These are phyloP conservation scores for Leccinum variabile DNA, from an alignment of 1,284 basidiomycete species.

Conservation along the genomic window DNA sequence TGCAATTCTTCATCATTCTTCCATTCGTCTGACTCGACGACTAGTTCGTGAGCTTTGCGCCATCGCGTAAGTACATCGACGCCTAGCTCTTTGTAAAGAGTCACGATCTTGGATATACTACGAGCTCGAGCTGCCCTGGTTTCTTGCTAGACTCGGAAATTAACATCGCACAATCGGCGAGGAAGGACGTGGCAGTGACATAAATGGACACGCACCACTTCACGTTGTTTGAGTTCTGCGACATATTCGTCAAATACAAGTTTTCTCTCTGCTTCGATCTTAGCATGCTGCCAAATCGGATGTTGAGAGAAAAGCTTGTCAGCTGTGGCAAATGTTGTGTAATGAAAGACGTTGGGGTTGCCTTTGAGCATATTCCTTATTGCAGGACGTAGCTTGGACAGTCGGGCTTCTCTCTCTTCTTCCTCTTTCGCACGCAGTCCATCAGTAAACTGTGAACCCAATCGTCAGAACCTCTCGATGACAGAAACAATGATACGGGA, in stretches of 20 bases:
- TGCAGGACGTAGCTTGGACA: slow-evolving; percentile 81
- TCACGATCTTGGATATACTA: slow-evolving; percentile 76
- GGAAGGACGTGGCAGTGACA: slow-evolving; percentile 1
- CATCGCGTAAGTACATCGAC: slow-evolving; percentile 89
- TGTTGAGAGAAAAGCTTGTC: slow-evolving; percentile 81
- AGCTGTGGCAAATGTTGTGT: slow-evolving; percentile 85
- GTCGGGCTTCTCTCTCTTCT: slow-evolving; percentile 77
- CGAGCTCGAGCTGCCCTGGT: slow-evolving; percentile 70
- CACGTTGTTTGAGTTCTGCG: slow-evolving; percentile 76
- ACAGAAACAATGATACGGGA: background rate
- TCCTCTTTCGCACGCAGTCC: slow-evolving; percentile 64
- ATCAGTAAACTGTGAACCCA: slow-evolving; percentile 62
- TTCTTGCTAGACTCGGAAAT: slow-evolving; percentile 57
- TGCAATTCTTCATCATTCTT: slow-evolving; percentile 71
- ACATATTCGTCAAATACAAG: slow-evolving; percentile 91
- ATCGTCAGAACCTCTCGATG: slow-evolving; percentile 11
- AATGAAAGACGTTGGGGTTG: slow-evolving; percentile 83
- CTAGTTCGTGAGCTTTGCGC: slow-evolving; percentile 76
- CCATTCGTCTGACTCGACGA: slow-evolving; percentile 80
- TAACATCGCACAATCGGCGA: slow-evolving; percentile 9
- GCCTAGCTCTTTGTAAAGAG: slow-evolving; percentile 78
- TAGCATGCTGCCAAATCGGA: slow-evolving; percentile 85
- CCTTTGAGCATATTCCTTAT: slow-evolving; percentile 82
- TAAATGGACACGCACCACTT: slow-evolving; percentile 61
- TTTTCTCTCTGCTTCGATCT: slow-evolving; percentile 79